Conservation (phyloP, 2,329 filamentous ascomycete genomes). For the Chrysoporthe austroafricana region DNA sequence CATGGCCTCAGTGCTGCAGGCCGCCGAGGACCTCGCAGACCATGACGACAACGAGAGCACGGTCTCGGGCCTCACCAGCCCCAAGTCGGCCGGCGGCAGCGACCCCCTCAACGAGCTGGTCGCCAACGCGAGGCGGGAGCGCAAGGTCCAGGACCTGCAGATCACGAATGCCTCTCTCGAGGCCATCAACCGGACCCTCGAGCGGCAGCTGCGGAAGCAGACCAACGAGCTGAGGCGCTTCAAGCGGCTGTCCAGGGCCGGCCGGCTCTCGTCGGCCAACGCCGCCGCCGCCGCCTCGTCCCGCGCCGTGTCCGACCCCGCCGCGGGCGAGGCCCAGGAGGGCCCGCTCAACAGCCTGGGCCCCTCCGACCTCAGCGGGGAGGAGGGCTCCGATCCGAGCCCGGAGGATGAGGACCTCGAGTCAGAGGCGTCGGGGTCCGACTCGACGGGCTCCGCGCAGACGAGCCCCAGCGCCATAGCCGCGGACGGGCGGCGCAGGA, state of each 20-base stretch:
- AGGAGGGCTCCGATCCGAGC: slow-evolving; percentile 43
- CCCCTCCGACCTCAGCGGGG: slow-evolving; percentile 57
- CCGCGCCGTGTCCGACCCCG: slow-evolving; percentile 48
- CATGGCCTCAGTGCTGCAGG: slow-evolving; percentile 60
- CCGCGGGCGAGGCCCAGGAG: slow-evolving; percentile 44
- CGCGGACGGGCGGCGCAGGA: slow-evolving; percentile 58
- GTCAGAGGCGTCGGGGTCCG: slow-evolving; percentile 49
- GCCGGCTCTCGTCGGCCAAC: slow-evolving; percentile 66
- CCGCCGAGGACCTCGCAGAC: slow-evolving; percentile 49
- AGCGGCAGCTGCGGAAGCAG: slow-evolving; percentile 89
- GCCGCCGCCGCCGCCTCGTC: slow-evolving; percentile 47
- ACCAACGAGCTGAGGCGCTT: slow-evolving; percentile 85
- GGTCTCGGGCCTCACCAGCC: slow-evolving; percentile 51
- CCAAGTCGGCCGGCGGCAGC: slow-evolving; percentile 58
- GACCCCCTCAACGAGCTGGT: slow-evolving; percentile 76
- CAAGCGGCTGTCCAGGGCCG: slow-evolving; percentile 81
- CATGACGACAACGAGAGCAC: slow-evolving; percentile 31
- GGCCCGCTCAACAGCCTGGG: slow-evolving; percentile 47
- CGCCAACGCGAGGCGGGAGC: slow-evolving; percentile 84
- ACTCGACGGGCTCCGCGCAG: slow-evolving; percentile 42
- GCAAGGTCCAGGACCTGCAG: slow-evolving; percentile 94
- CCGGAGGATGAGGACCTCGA: slow-evolving; percentile 49
- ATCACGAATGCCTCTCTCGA: slow-evolving; percentile 95
- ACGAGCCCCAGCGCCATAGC: slow-evolving; percentile 45
- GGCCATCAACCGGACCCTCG: slow-evolving; percentile 91